Conservation (phyloP, 78 protist genomes). For the Goniomonas avonlea region DNA sequence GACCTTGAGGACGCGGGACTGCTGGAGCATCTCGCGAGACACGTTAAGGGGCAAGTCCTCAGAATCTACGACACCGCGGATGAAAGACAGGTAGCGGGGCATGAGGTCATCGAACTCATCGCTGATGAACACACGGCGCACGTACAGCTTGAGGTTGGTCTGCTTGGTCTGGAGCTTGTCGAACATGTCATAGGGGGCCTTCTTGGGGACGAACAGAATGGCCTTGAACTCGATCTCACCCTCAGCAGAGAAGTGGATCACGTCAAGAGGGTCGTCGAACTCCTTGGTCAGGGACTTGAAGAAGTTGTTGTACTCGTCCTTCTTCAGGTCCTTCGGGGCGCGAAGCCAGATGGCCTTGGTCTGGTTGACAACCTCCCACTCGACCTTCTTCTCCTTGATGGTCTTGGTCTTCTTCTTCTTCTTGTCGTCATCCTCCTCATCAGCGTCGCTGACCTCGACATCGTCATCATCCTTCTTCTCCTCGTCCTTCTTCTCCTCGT, state of each 20-base stretch:
- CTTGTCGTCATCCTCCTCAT: slow-evolving; percentile 62
- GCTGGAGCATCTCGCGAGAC: slow-evolving; percentile 86
- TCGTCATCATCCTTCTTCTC: slow-evolving; percentile 13
- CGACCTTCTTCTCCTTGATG: slow-evolving; percentile 25
- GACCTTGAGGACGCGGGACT: slow-evolving; percentile 39
- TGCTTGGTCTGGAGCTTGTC: slow-evolving; percentile 40
- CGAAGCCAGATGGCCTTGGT: slow-evolving; percentile 95
- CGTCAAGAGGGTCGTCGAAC: slow-evolving; percentile 57
- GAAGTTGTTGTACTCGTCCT: slow-evolving; percentile 67
- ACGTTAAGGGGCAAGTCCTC: slow-evolving; percentile 98
- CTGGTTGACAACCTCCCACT: slow-evolving; percentile 67
- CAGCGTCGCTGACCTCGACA: slow-evolving; percentile 54
- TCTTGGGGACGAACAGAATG: slow-evolving; percentile 89
- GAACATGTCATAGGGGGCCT: slow-evolving; percentile 60
- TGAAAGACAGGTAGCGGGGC: slow-evolving; percentile 90
- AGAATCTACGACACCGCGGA: slow-evolving; percentile 93
- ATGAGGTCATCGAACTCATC: slow-evolving; percentile 87
- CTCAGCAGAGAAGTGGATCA: slow-evolving; percentile 82
- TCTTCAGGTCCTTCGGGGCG: slow-evolving; percentile 71
- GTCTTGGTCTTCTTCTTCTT: slow-evolving; percentile 40
- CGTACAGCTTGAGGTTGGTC: slow-evolving; percentile 81
- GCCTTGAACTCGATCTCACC: slow-evolving; percentile 86
- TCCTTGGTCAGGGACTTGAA: slow-evolving; percentile 80
- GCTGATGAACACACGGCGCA: slow-evolving; percentile 85
- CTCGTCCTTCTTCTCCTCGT: slow-evolving; percentile 34